Conservation (phyloP, 1,284 basidiomycete species). For the Leccinum huronense region DNA sequence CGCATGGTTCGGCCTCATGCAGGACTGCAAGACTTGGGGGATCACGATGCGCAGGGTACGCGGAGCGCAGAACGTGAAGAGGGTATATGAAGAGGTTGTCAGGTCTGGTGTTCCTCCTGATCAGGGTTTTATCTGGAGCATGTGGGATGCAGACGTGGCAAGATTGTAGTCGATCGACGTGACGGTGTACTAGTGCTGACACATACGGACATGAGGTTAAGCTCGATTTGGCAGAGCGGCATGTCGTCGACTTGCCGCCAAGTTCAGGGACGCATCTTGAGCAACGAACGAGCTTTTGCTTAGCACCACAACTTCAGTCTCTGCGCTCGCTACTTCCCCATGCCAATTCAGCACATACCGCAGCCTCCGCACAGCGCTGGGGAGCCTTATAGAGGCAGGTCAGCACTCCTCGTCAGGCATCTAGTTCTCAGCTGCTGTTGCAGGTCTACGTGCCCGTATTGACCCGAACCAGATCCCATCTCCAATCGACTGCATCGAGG, state of each 20-base stretch:
- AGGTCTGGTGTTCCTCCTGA: slow-evolving; percentile 49
- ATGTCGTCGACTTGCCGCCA: background rate
- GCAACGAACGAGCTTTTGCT: background rate
- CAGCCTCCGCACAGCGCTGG: slow-evolving; percentile 84
- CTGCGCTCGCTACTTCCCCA: slow-evolving; percentile 4
- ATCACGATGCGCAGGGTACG: slow-evolving; percentile 47
- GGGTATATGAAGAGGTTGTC: slow-evolving; percentile 46
- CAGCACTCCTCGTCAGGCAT: background rate
- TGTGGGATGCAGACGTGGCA: slow-evolving; percentile 46
- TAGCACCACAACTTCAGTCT: background rate
- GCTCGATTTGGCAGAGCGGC: slow-evolving; percentile 23
- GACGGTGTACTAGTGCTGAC: background rate
- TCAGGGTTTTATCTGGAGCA: slow-evolving; percentile 57
- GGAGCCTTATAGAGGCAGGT: slow-evolving; percentile 57
- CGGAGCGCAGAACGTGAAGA: slow-evolving; percentile 47
- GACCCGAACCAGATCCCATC: slow-evolving; percentile 92
- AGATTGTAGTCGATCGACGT: slow-evolving; percentile 16
- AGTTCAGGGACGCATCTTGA: background rate
- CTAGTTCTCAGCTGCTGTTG: slow-evolving; percentile 10
- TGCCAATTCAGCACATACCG: slow-evolving; percentile 45
- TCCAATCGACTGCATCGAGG: slow-evolving; percentile 80
- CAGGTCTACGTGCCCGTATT: slow-evolving; percentile 80
- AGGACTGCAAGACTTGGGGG: slow-evolving; percentile 51
- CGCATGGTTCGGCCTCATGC: slow-evolving; percentile 58
- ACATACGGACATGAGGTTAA: slow-evolving; percentile 3